Base-by-base conservation (phyloP, 805 yeast species). In the Kazachstania taianensis region DNA sequence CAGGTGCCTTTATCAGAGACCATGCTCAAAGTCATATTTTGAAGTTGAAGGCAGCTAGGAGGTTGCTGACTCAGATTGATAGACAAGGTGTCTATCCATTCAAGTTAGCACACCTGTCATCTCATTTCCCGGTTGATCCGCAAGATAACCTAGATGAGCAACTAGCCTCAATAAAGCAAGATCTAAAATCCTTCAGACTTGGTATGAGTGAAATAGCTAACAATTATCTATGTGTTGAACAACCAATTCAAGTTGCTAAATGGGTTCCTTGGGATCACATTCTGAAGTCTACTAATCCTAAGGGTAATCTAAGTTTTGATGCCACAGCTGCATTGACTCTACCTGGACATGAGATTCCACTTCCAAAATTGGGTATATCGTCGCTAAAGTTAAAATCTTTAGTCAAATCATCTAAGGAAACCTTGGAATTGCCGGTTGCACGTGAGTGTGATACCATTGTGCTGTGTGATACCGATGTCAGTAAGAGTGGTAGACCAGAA, bases 21-120 rank as follows among this genome's bases (percentile, higher is more conserved):
- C 83, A 76, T 57, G 82, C 94, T n/a, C 74, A 83, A 41, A 66
- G 71, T 29, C 83, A 87, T 56, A 78, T 73, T 40, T 70, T 89
- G 53, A 85, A 79, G 53, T 66, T 89, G 49, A 78, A 72, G 54
- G 68, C 83, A 17, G 70, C 94, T 7, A 75, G 94, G 58, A 71
- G 69, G 42, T 67, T 86, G 38, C 67, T 87, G 45, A 67, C 75
- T 23, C 72, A 72, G 41, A 73, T 84, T 45, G 95, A 86, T 60
- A 74, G 72, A 46, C 65, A 72, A 32, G 82, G 95, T 19, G 97
- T 92, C 23, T 89, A 75, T 60, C 97, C 98, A 39, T 84, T 89
- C 69, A 89, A 85, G 61, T 69, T 87, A 46, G 69, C 85, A 26
- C 80, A 83, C 61, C 63, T 83, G 32, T 70, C 84, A 12, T 15